These are phyloP conservation scores for Coffea canephora DNA, from an alignment of 257 asterid genomes.

Conservation along the genomic window DNA sequence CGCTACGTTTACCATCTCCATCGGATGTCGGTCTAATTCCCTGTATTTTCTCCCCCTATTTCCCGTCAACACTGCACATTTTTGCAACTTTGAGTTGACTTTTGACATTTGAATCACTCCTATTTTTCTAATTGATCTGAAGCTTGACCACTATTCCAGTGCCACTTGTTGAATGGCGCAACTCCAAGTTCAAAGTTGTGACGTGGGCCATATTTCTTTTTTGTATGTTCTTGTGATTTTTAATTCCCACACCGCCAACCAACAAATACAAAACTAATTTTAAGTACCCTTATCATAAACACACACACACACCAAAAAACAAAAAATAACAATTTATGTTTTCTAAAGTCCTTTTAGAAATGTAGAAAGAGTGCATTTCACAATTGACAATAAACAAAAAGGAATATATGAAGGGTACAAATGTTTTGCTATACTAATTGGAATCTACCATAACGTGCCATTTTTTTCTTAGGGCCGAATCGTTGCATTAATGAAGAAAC, in stretches of 20 bases:
- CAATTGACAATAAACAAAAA: neutral
- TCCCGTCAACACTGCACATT: neutral
- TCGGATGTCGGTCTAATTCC: slow-evolving; percentile 26
- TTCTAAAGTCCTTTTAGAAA: neutral
- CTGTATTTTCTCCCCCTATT: neutral
- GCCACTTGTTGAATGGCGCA: slow-evolving; percentile 7
- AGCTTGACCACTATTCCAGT: neutral
- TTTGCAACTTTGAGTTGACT: slow-evolving; percentile 25
- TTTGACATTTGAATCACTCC: neutral
- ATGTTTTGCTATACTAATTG: neutral
- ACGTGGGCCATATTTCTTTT: neutral
- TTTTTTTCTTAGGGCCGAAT: too few species aligned
- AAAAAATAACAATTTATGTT: neutral
- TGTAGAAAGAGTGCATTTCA: neutral
- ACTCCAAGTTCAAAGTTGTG: slow-evolving; percentile 14
- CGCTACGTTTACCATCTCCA: slow-evolving; percentile 1
- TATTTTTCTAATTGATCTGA: neutral
- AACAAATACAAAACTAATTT: neutral
- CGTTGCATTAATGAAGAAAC: neutral
- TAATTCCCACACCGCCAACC: neutral
- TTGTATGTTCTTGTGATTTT: neutral
- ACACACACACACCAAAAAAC: neutral
- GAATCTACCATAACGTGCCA: neutral
- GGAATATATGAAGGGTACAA: neutral
- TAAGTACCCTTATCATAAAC: neutral